Evolutionary conservation across 768 basidiomycete species (phyloP).

Genomic region (Strobilomyces echinocephalus): DNA sequence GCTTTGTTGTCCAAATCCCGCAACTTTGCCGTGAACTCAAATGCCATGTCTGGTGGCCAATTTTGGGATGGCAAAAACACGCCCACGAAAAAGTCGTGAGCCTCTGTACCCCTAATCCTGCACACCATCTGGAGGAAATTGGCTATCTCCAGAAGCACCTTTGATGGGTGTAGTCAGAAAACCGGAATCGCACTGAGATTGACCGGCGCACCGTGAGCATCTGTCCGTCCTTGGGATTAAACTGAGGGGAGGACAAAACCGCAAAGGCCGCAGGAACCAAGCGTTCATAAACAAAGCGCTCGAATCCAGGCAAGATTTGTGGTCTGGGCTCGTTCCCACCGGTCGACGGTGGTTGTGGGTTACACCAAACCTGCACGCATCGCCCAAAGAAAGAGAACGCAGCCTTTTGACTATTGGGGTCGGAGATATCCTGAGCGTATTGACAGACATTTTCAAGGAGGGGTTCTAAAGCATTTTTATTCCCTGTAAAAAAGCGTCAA

Average conservation of each 20-base stretch:
- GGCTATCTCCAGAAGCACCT: constrained; percentile 90
- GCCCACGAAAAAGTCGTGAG: constrained; percentile 70
- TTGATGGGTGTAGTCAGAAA: background rate
- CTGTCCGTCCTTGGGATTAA: constrained; percentile 88
- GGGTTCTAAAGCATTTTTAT: constrained; percentile 61
- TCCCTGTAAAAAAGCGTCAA: constrained; percentile 38
- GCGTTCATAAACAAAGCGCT: constrained; percentile 85
- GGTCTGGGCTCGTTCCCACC: constrained; percentile 32
- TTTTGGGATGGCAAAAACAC: constrained; percentile 85
- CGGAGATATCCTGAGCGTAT: constrained; percentile 71
- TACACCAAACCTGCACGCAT: constrained; percentile 66
- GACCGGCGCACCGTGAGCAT: constrained; percentile 62
- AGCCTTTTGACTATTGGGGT: constrained; percentile 70
- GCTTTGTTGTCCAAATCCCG: constrained; percentile 67
- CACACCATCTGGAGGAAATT: constrained; percentile 76
- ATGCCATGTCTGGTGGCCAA: constrained; percentile 73
- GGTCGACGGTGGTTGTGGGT: constrained; percentile 35
- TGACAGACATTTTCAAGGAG: constrained; percentile 71
- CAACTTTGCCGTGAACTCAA: constrained; percentile 75
- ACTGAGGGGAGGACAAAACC: constrained; percentile 70
- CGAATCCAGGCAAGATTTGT: constrained; percentile 76
- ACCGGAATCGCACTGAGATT: background rate
- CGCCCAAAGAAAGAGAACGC: constrained; percentile 76
- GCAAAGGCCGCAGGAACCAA: constrained; percentile 79
- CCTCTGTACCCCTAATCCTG: constrained; percentile 76